Percentiles rank a stretch among this genome's conserved stretches.
These are phyloP conservation scores for Colletotrichum melonis DNA, from an alignment of 2,329 filamentous ascomycete genomes.

Conservation along the genomic window DNA sequence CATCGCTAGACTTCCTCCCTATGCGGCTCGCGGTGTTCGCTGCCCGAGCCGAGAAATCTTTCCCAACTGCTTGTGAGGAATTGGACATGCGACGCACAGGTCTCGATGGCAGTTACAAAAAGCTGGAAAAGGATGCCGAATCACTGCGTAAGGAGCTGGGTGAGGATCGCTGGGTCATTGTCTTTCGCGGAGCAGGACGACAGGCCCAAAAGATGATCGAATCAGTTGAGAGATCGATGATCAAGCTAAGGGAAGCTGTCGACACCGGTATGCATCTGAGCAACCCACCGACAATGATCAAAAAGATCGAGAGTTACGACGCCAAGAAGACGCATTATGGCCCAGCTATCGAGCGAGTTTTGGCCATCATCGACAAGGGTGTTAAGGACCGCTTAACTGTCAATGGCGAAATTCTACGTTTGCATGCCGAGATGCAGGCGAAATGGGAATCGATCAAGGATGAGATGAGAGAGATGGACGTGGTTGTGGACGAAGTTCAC, in stretches of 20 bases:
- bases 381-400: constrained; percentile 95
- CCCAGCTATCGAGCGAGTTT: constrained; percentile 89
- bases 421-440: constrained; percentile 87
- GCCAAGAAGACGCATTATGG: constrained; percentile 95
- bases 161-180: constrained; percentile 95
- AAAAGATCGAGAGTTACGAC: constrained; percentile 93
- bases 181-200: constrained; percentile 91
- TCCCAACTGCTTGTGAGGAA: constrained; percentile 92
- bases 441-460: constrained; percentile 82
- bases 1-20: constrained; percentile 93
- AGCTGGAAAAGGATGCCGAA: constrained; percentile 90
- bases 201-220: constrained; percentile 98
- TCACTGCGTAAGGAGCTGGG: constrained; percentile 89
- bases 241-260: constrained; percentile 83
- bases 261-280: constrained; percentile 80
- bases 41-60: constrained; percentile 78
- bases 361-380: constrained; percentile 95
- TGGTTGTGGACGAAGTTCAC: constrained; percentile 78
- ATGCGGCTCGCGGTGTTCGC: constrained; percentile 94
- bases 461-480: constrained; percentile 82
- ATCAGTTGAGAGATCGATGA: constrained; percentile 88
- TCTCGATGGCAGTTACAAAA: constrained; percentile 88
- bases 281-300: constrained; percentile 75
- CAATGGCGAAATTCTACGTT: constrained; percentile 91
- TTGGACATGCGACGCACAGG: constrained; percentile 79